Conservation (phyloP, 2,329 filamentous ascomycete species). For the Thielaviopsis populi region DNA sequence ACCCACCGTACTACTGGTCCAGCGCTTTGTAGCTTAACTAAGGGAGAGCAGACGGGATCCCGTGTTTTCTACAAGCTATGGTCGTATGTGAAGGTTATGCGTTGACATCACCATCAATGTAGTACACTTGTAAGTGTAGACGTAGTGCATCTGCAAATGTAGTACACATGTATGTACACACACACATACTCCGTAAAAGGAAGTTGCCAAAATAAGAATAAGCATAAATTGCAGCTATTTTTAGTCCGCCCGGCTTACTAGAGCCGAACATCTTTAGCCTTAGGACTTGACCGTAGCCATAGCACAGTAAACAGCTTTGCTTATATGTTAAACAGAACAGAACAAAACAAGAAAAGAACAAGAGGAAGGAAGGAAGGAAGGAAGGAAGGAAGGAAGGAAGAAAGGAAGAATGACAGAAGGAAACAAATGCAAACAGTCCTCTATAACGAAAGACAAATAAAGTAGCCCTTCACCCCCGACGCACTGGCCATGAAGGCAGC, state of each 20-base stretch:
- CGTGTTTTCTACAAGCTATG: neutral
- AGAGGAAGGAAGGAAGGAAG: too few relatives aligned
- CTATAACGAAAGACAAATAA: neutral
- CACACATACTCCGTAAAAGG: neutral
- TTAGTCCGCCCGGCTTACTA: neutral
- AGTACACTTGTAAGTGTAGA: too few relatives aligned
- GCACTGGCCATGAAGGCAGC: neutral
- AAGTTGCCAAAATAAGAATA: neutral
- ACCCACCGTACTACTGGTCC: neutral
- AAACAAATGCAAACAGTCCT: neutral
- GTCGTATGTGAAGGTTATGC: neutral
- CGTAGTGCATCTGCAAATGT: too few relatives aligned
- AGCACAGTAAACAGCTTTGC: neutral
- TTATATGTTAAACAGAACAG: neutral
- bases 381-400: too few relatives aligned
- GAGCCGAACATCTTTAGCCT: neutral
- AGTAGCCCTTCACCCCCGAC: too few relatives aligned
- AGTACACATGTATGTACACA: too few relatives aligned
- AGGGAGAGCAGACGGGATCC: neutral
- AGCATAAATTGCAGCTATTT: neutral
- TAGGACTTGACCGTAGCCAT: neutral
- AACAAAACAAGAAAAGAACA: neutral
- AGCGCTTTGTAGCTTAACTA: neutral
- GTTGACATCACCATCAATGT: too few relatives aligned
- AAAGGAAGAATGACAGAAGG: neutral